Evolutionary conservation across 345 rosid genomes (phyloP), one percentile per base, ranked within the genome.

Genomic region (Balakata baccata): DNA sequence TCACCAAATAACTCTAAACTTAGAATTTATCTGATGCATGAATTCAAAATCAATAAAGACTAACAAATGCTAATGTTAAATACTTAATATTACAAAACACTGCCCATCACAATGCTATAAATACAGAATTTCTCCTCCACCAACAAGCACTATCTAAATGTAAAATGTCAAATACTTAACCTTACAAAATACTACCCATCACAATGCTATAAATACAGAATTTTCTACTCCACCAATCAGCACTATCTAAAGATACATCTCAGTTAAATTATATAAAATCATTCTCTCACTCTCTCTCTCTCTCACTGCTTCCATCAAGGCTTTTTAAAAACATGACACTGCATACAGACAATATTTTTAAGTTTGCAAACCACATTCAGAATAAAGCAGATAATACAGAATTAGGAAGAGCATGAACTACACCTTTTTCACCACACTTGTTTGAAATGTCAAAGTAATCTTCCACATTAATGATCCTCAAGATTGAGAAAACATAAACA

Each of bases 341-440:
- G 46, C 47, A 64, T 57, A 17, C 14, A 64, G 61, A 75, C 34
- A 49, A 73, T 25, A 14, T 11, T 25, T 0, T 46, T 23, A 23
- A 58, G 14, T 38, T 49, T 56, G 46, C 29, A 14, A 14, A 18
- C 47, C 23, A 45, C 11, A 13, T 12, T 43, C 72, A 68, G 4
- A 37, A 3, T n/a, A 74, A 29, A 29, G 34, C 47, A 2, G 17
- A 16, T 9, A 56, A 25, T 63, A 22, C 38, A 10, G 11, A 45
- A 74, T 25, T 0, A 47, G 59, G 69, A 51, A 77, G 61, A 63
- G 25, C 25, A 82, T 38, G 14, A 56, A 65, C 45, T 56, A 66
- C 66, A 80, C 85, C 84, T 71, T 74, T 29, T 23, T 45, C 45
- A 13, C 74, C 68, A 78, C 64, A 71, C 64, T 51, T 74, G 56